Evolutionary conservation across 2,329 filamentous ascomycete species (phyloP), one percentile per base, ranked within the genome.

Genomic region (Hirsutella rhossiliensis): DNA sequence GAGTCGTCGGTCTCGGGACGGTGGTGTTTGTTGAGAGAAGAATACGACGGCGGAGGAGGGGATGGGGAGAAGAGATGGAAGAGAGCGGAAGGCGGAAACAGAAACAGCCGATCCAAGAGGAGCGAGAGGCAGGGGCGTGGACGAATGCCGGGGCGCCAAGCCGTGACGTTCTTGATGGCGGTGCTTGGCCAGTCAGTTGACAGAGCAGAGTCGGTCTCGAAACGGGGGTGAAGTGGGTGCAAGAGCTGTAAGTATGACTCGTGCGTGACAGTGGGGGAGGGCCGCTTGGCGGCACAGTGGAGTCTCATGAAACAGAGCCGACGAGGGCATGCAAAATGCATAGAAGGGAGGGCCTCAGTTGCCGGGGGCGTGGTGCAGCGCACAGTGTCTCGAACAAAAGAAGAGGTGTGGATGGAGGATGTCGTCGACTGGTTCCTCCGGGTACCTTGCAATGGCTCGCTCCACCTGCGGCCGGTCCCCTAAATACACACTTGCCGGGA

Each of bases 311-410:
- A 45, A 45, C 44, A 32, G 42, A 44, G 39, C 30, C 41, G 20
- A 18, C 34, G 34, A 20, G 15, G 32, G 28, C 19, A 36, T 40
- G 29, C 34, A 38, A 23, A 9, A 39, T 20, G 29, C 36, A 31
- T 39, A 11, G 15, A 34, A 45, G 48, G 47, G 50, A 49, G 45
- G 50, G 52, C 45, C 46, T 2, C 46, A 37, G 34, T 37, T 37
- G 34, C 48, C 49, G 46, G 47, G 51, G 46, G 46, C 50, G n/a
- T n/a, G 53, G 49, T 56, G 56, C 53, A 55, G 53, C 52, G 54
- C 52, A 52, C 55, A 45, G 52, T 59, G 59, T 62, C 59, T 61
- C 59, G 53, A 55, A 54, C 5, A 58, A 52, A 49, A 49, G 46
- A 50, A 49, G 45, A 32, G 31, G 31, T 12, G 31, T 32, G 31